Base-by-base conservation (phyloP, 148 eudicot genomes). In the Polygonum aviculare region DNA sequence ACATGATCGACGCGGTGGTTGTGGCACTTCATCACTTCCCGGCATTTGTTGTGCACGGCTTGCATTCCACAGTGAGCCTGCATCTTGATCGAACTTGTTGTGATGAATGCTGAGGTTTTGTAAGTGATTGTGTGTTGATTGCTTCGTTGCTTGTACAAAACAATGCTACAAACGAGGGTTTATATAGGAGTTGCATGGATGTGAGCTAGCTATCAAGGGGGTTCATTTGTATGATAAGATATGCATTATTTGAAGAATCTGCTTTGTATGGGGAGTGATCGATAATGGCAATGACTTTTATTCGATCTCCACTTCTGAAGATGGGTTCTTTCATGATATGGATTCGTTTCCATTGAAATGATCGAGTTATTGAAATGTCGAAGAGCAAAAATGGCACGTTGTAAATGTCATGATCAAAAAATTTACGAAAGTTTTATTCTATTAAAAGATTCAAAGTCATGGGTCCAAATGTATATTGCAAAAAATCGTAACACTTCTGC, bases 31-130 rank as follows among this genome's bases (percentile, higher is more conserved):
- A 67, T 67, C 44, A 36, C 21, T 21, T 67, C 44, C 21, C 72
- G 15, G 72, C 72, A 67, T 67, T 67, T 67, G 44, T 67, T 67
- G 72, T 36, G 45, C 6, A 67, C 72, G 15, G 72, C 1, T 36
- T 67, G 72, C 44, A 67, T 67, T 33, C 72, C 72, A 36, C 72
- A 36, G 7, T 67, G 44, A 16, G 72, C 45, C 45, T 67, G 72
- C 72, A 67, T 67, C 72, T 67, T 67, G 72, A 65, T 14, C 69
- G n/a, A 59, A 2, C 35, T 59, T 59, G 65, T 59, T 59, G 65
- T 22, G 35, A 59, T 59, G 36, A 59, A 21, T 21, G 65, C 12
- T 21, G 16, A 19, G 18, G 57, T 22, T 8, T 59, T 62, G 2
- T 26, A 5, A 31, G 1, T 67, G 72, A 15, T 14, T 35, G 72